Evolutionary conservation across 208 protist species (phyloP).

Genomic region (Acanthamoeba castellanii): DNA sequence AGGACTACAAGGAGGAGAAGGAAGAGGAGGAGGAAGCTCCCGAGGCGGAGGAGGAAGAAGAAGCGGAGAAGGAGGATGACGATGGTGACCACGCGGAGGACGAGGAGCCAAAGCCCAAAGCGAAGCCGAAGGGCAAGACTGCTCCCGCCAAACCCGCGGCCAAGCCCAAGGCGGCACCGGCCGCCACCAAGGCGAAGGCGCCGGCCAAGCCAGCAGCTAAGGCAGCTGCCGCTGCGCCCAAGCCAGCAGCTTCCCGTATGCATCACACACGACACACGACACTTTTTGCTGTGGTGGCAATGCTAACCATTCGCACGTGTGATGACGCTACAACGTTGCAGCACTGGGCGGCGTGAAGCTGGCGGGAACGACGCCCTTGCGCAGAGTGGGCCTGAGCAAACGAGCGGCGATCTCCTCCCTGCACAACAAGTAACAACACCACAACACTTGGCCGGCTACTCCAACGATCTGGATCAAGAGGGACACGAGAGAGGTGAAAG

Average conservation of each 20-base stretch:
- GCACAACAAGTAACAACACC: neutral
- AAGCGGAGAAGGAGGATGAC: conserved; percentile 10
- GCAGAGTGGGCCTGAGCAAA: conserved; percentile 21
- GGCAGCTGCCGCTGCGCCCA: neutral
- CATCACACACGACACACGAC: neutral
- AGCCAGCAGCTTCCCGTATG: conserved; percentile 20
- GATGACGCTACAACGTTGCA: neutral
- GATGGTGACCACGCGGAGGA: neutral
- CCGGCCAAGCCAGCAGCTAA: neutral
- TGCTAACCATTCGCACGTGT: neutral
- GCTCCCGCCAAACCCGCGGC: neutral
- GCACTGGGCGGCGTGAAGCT: conserved; percentile 30
- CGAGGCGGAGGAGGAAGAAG: neutral
- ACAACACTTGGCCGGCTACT: too few relatives aligned
- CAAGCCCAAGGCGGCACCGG: neutral
- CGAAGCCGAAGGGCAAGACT: neutral
- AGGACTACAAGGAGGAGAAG: neutral
- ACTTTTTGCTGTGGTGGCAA: neutral
- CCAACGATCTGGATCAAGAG: neutral
- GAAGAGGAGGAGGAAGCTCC: neutral
- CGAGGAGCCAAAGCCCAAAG: neutral
- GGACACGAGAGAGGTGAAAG: neutral
- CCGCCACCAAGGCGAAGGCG: neutral
- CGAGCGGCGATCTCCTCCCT: neutral
- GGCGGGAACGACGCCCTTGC: neutral